Base-by-base conservation (phyloP, 1,139 yeast genomes). In the Geotrichum restrictum region DNA sequence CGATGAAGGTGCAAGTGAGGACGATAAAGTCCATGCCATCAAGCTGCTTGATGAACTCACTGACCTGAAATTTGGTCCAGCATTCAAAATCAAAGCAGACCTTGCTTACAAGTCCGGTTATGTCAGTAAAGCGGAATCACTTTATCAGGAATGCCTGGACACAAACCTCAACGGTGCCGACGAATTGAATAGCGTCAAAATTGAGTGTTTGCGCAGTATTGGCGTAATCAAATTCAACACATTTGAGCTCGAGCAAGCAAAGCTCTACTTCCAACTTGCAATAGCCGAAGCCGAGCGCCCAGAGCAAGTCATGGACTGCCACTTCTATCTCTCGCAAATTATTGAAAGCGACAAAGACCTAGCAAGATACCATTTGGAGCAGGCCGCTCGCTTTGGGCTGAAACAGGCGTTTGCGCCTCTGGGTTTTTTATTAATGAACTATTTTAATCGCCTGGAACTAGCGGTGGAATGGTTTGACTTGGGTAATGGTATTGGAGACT, bases 391-490 rank as follows among this genome's bases (percentile, higher is more conserved):
- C 4, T 80, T 79, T 59, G 96, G 96, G 0, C 79, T 88, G 47
- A 77, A 75, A 59, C 95, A 89, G 60, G 77, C 91, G 6, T 86
- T 88, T 63, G 79, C 83, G 16, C 79, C 83, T 24, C 70, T 89
- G 48, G 98, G 97, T 1, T 85, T 84, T 64, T 68, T 88, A 57
- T 93, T 88, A 60, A 69, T 88, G 71, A 69, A 69, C 55, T 65
- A 68, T 56, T 69, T 64, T 52, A 63, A 64, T 44, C 60, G 65
- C 19, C 56, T 61, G 0, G 82, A 82, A 59, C 79, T 83, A 53
- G 88, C 95, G 0, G 70, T 75, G 39, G 88, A 88, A 63, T 91
- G 97, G 97, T 88, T 89, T 69, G 79, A 79, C 60, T 69, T 89
- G 45, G 98, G 96, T 0, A 75, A 80, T 37, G 93, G 86, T 57